Evolutionary conservation across 305 asterid species (phyloP), one percentile per base, ranked within the genome.

Genomic region (Fraxinus floribunda): DNA sequence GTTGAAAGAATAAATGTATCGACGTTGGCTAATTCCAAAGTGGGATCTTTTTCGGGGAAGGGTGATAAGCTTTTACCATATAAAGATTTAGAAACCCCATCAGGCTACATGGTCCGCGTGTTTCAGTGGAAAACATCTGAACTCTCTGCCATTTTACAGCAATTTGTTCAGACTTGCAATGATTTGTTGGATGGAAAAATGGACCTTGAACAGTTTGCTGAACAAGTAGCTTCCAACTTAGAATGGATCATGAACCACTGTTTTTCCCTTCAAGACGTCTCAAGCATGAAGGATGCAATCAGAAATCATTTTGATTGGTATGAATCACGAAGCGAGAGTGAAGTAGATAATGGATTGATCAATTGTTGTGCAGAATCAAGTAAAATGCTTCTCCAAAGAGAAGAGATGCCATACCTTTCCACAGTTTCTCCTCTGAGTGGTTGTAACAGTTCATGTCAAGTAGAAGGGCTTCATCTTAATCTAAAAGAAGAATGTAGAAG

Each of bases 221-320:
- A 84, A 81, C 89, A 88, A 83, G 88, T 93, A 22, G 92, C 92
- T 26, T 82, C 87, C 60, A 88, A 89, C 82, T 86, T 95, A 87
- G 98, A 92, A 87, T 95, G 98, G 98, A 86, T 93, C 78, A 79
- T 93, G 88, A 92, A 92, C 79, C 98, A 93, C 84, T 95, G 98
- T 85, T 95, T 93, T 83, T 92, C 98, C 32, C 85, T 95, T 88
- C 98, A 91, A 83, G 98, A 95, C 46, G 97, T 94, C 79, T 89
- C 96, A 10, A 91, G 95, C 91, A 95, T 91, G 97, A 88, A 88
- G 85, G 91, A 92, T 72, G 93, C 88, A 64, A 90, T 92, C 32
- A 85, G 85, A 88, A 86, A 83, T 78, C 88, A 89, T 80, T 91
- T 92, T 13, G 93, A 90, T 83, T 95, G 97, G 95, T 92, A 91